A percentile compares a stretch with the other conserved stretches of the same genome.
phyloP scores from a whole-genome alignment of 139 green algal genomes.

The Bryopsis sp. region DNA sequence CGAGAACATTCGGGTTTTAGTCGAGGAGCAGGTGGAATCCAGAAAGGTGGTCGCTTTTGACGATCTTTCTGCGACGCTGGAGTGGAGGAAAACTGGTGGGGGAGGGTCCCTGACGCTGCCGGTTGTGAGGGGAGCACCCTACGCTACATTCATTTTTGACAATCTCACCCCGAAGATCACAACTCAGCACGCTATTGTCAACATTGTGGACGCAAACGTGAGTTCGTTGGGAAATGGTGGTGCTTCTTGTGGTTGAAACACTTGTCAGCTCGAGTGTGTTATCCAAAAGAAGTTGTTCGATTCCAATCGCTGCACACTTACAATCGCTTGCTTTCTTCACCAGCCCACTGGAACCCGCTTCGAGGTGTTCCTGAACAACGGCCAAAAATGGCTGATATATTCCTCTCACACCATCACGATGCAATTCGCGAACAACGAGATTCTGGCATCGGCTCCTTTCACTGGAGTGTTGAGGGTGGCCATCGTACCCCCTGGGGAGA shows the following conservation, averaged over 20 bases:
- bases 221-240: too few species aligned
- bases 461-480: slow-evolving; percentile 31
- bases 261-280: too few species aligned
- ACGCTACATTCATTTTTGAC: slow-evolving; percentile 15
- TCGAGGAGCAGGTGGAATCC: neutral
- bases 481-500: slow-evolving; percentile 2
- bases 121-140: slow-evolving; percentile 22
- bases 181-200: neutral
- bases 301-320: too few species aligned
- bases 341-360: neutral
- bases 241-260: too few species aligned
- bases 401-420: neutral
- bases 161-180: slow-evolving; percentile 16
- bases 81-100: neutral
- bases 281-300: too few species aligned
- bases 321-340: too few species aligned
- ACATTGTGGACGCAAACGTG: too few species aligned
- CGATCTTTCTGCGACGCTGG: neutral
- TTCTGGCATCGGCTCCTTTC: slow-evolving; percentile 23
- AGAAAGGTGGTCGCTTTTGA: neutral
- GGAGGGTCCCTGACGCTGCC: slow-evolving; percentile 4
- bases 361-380: neutral
- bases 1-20: neutral
- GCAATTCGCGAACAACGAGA: neutral
- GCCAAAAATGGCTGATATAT: slow-evolving; percentile 19